Conservation (phyloP, 768 basidiomycete species). For the Leucosporidium scottii region DNA sequence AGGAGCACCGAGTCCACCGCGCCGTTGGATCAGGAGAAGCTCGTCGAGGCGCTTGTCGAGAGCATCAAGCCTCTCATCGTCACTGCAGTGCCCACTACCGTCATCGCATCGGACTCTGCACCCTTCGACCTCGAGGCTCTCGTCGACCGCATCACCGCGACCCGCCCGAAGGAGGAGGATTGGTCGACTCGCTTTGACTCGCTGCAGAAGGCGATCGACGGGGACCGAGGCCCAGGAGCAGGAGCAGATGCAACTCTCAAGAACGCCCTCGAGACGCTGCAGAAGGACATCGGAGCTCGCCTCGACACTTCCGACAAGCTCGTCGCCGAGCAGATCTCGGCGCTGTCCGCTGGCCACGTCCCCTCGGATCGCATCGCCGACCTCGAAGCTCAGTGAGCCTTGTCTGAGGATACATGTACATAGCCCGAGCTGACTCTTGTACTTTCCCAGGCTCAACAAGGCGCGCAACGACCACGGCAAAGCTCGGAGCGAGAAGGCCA, state of each 20-base stretch:
- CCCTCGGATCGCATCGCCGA: not conserved
- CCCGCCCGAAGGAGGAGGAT: not conserved
- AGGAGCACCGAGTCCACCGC: not conserved
- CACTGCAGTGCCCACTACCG: not conserved
- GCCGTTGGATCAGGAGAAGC: not conserved
- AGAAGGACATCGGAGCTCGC: slow-evolving; percentile 7
- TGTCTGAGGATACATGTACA: too few relatives aligned
- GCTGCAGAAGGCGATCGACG: not conserved
- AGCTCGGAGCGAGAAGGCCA: slow-evolving; percentile 11
- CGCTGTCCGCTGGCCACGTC: not conserved
- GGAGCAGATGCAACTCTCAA: not conserved
- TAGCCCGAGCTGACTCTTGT: too few relatives aligned
- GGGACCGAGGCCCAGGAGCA: too few relatives aligned
- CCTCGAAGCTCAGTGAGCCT: slow-evolving; percentile 11
- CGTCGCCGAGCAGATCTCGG: not conserved
- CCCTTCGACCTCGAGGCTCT: not conserved
- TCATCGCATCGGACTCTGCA: not conserved
- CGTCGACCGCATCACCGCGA: not conserved
- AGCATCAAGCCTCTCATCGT: not conserved
- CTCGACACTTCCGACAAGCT: not conserved
- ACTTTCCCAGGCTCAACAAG: slow-evolving; percentile 10
- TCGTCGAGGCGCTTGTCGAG: not conserved
- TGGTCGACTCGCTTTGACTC: not conserved
- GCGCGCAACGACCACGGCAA: slow-evolving; percentile 18
- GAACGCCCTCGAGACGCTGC: not conserved